These are phyloP conservation scores for Mortierella sp. DNA, from an alignment of 371 early-diverging fungal genomes.

Conservation along the genomic window DNA sequence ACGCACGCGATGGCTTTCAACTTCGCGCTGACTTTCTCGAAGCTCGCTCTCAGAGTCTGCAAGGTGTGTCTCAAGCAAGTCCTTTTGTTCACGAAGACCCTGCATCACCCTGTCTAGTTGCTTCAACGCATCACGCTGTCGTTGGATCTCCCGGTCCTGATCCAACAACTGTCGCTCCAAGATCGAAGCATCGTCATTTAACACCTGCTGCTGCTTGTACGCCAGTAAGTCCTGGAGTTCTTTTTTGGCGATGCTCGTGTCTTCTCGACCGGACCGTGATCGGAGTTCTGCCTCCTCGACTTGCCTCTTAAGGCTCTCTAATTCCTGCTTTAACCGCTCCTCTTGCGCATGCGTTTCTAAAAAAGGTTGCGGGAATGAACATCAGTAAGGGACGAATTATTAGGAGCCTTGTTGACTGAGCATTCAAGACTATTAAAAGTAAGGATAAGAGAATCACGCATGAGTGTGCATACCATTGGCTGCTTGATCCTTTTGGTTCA, in stretches of 20 bases:
- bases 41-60: conserved; percentile 52
- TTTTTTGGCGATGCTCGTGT: conserved; percentile 10
- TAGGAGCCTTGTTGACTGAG: neutral
- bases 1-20: conserved; percentile 26
- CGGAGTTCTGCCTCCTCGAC: conserved; percentile 48
- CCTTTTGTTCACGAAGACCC: conserved; percentile 52
- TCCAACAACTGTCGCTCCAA: conserved; percentile 45
- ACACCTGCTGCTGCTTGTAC: conserved; percentile 54
- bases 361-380: neutral
- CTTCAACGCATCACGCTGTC: conserved; percentile 49
- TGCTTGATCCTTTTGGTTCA: conserved; percentile 47
- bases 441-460: no score
- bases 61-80: conserved; percentile 48
- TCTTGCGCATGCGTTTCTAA: conserved; percentile 47
- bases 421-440: neutral
- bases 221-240: conserved; percentile 51
- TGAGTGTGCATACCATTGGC: conserved; percentile 40
- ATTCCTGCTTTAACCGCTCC: conserved; percentile 43
- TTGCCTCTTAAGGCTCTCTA: conserved; percentile 47
- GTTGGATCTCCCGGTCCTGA: conserved; percentile 53
- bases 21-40: conserved; percentile 47
- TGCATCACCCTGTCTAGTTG: conserved; percentile 54
- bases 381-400: neutral
- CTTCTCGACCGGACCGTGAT: conserved; percentile 36
- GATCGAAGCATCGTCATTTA: conserved; percentile 39